These are phyloP conservation scores for Rosa hybrid DNA, from an alignment of 331 rosid species.

Conservation along the genomic window DNA sequence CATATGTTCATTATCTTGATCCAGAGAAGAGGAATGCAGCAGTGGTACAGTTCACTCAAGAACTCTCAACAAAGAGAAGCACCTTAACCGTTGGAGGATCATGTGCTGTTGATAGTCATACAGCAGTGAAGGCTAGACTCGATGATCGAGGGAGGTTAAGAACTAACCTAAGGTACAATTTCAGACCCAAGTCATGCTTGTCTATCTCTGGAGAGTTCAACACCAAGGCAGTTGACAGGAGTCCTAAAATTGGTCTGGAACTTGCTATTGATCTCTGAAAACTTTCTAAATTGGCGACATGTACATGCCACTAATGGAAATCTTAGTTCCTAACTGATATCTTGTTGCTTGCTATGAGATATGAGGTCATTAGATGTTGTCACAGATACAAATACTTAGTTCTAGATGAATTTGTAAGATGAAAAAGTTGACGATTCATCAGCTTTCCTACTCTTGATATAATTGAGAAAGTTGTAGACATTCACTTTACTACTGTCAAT, in stretches of 20 bases:
- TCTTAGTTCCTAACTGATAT: background rate
- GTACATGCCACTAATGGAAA: background rate
- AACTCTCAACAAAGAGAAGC: background rate
- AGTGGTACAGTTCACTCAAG: background rate
- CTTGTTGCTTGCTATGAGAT: background rate
- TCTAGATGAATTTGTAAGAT: background rate
- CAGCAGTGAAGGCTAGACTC: slow-evolving; percentile 17
- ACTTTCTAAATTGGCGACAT: background rate
- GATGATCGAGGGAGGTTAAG: background rate
- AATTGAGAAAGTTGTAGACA: background rate
- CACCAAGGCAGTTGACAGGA: slow-evolving; percentile 1
- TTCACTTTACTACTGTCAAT: background rate
- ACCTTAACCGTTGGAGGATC: slow-evolving; percentile 14
- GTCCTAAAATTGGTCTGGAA: slow-evolving; percentile 18
- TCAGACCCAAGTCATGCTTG: slow-evolving; percentile 6
- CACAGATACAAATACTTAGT: background rate
- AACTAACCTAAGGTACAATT: background rate
- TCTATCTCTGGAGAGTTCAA: slow-evolving; percentile 10
- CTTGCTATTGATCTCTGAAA: slow-evolving; percentile 2
- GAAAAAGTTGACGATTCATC: background rate
- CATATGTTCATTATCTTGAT: background rate
- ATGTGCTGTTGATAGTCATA: background rate
- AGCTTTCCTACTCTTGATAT: background rate
- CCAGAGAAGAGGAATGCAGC: slow-evolving; percentile 3
- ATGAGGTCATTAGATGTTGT: background rate